Evolutionary conservation across 805 yeast species (phyloP).

Genomic region (Myxozyma monticola): DNA sequence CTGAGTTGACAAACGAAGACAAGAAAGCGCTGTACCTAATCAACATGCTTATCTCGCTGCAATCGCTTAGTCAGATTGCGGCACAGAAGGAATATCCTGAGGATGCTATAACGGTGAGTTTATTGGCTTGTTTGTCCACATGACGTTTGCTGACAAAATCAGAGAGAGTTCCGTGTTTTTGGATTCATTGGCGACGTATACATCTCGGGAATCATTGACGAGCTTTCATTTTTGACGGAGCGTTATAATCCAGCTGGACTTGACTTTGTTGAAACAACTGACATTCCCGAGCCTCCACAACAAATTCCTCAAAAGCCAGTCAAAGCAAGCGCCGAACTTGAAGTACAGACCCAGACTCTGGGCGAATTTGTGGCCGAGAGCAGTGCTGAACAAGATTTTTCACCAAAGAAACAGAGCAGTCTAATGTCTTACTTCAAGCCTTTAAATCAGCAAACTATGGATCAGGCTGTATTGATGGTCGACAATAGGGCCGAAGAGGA

Average conservation of each 20-base stretch:
- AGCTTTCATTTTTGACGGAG: constrained; percentile 16
- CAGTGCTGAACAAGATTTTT: background rate
- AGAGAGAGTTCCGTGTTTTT: constrained; percentile 26
- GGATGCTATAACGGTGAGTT: constrained; percentile 5
- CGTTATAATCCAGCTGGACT: constrained; percentile 12
- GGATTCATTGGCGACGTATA: constrained; percentile 24
- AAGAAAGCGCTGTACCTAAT: constrained; percentile 14
- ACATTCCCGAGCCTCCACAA: background rate
- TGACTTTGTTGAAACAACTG: constrained; percentile 14
- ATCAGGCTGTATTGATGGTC: no score
- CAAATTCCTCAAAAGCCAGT: background rate
- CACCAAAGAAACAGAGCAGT: background rate
- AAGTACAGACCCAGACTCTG: background rate
- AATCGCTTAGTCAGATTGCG: constrained; percentile 11
- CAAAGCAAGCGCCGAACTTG: no score
- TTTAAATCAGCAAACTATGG: no score
- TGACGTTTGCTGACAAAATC: background rate
- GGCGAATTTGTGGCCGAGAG: background rate
- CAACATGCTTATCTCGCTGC: constrained; percentile 16
- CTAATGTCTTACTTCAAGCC: background rate
- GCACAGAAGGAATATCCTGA: constrained; percentile 1
- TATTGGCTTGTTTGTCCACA: no score
- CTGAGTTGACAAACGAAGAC: constrained; percentile 16
- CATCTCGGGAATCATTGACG: constrained; percentile 30
- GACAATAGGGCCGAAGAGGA: no score